These are phyloP conservation scores for Tulasnella calospora DNA, from an alignment of 768 basidiomycete species.

Conservation along the genomic window DNA sequence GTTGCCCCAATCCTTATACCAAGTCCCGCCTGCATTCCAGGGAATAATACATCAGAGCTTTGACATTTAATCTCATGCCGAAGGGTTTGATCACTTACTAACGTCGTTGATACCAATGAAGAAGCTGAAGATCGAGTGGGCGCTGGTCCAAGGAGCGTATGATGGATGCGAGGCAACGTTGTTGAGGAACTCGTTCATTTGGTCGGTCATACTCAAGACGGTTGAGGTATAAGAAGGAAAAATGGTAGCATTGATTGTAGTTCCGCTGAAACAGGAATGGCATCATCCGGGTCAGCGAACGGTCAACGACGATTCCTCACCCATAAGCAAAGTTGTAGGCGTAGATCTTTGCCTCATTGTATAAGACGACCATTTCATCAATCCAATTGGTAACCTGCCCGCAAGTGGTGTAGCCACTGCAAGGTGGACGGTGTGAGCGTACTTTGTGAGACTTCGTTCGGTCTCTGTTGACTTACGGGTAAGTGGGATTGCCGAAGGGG, in stretches of 20 bases:
- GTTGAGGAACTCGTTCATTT: slow-evolving; percentile 56
- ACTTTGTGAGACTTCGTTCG: no score
- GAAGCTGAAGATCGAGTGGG: slow-evolving; percentile 57
- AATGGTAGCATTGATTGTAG: slow-evolving; percentile 17
- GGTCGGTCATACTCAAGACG: slow-evolving; percentile 47
- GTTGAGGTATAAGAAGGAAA: slow-evolving; percentile 21
- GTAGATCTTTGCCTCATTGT: slow-evolving; percentile 52
- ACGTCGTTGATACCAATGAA: slow-evolving; percentile 73
- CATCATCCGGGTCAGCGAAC: slow-evolving; percentile 41
- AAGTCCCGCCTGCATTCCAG: neutral
- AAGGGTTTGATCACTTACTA: slow-evolving; percentile 29
- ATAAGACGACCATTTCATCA: slow-evolving; percentile 47
- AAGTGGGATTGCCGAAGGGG: neutral
- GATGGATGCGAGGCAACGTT: slow-evolving; percentile 47
- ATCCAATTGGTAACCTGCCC: slow-evolving; percentile 56
- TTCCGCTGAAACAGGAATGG: slow-evolving; percentile 40
- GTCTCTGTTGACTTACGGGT: neutral
- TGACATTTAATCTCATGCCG: neutral
- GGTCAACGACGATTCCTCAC: slow-evolving; percentile 48
- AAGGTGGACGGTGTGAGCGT: neutral
- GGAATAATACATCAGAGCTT: neutral
- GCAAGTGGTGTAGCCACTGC: slow-evolving; percentile 46
- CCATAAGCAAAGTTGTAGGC: slow-evolving; percentile 67
- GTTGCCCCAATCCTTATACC: neutral
- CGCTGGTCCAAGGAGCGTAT: slow-evolving; percentile 51